A percentile compares a stretch with the other conserved stretches of the same genome.
Conservation (phyloP, 2,329 filamentous ascomycete genomes). For the Lachnellula cervina region DNA sequence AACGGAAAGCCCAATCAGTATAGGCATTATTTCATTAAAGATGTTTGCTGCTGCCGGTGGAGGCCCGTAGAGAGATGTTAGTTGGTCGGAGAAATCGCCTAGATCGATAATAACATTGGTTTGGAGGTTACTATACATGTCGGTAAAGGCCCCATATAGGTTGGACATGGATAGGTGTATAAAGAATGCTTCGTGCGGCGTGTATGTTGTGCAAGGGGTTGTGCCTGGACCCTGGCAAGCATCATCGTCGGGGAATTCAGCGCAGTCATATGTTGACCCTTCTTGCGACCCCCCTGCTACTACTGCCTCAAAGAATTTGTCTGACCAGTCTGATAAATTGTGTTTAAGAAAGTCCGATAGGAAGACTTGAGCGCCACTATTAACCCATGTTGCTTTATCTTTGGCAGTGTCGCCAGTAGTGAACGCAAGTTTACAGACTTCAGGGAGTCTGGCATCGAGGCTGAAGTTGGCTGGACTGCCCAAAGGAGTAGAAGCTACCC, state of each 20-base stretch:
- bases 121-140: not conserved
- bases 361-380: not conserved
- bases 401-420: not conserved
- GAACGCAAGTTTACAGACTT: too few species aligned
- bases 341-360: not conserved
- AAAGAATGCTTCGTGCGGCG: not conserved
- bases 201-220: not conserved
- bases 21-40: too few species aligned
- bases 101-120: not conserved
- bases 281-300: not conserved
- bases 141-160: not conserved
- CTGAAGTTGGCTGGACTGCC: not conserved
- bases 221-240: not conserved
- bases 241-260: not conserved
- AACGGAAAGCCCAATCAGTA: not conserved
- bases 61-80: not conserved
- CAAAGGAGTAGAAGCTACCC: not conserved
- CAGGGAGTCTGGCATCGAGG: too few species aligned
- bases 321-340: not conserved
- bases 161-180: not conserved
- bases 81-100: not conserved
- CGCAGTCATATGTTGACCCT: not conserved
- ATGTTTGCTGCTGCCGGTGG: too few species aligned
- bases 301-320: not conserved
- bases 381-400: not conserved